phyloP scores from a whole-genome alignment of 768 basidiomycete genomes.

The Hypholoma fasciculare region DNA sequence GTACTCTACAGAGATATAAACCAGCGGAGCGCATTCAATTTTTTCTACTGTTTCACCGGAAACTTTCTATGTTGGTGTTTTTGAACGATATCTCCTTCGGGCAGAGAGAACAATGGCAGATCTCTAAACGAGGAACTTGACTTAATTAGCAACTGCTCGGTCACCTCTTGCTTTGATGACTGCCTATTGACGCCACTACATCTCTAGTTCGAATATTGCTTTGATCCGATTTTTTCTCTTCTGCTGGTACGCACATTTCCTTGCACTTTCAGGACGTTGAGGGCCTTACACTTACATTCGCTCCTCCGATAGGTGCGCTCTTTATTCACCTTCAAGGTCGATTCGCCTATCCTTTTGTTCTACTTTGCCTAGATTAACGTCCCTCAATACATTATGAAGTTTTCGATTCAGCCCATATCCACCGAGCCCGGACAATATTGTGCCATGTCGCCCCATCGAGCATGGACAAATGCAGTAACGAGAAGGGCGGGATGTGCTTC shows the following conservation, averaged over 20 bases:
- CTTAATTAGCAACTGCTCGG: background rate
- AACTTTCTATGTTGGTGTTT: background rate
- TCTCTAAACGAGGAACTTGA: conserved; percentile 2
- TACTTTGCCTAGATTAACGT: no score
- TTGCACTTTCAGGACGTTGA: no score
- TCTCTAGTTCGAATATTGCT: background rate
- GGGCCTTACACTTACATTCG: no score
- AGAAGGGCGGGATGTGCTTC: background rate
- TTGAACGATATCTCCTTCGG: background rate
- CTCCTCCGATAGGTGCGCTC: no score
- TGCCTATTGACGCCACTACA: background rate
- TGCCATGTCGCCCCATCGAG: background rate
- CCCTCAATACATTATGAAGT: no score
- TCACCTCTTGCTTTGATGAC: no score
- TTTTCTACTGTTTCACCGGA: no score
- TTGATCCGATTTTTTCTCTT: conserved; percentile 7
- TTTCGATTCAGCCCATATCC: no score
- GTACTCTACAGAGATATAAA: no score
- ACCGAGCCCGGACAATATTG: no score
- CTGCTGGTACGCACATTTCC: background rate
- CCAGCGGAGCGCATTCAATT: background rate
- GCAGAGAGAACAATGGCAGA: conserved; percentile 6
- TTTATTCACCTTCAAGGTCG: no score
- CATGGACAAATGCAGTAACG: background rate
- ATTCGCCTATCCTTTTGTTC: no score